These are phyloP conservation scores for Fusarium succisae DNA, from an alignment of 2,329 filamentous ascomycete species.

Conservation along the genomic window DNA sequence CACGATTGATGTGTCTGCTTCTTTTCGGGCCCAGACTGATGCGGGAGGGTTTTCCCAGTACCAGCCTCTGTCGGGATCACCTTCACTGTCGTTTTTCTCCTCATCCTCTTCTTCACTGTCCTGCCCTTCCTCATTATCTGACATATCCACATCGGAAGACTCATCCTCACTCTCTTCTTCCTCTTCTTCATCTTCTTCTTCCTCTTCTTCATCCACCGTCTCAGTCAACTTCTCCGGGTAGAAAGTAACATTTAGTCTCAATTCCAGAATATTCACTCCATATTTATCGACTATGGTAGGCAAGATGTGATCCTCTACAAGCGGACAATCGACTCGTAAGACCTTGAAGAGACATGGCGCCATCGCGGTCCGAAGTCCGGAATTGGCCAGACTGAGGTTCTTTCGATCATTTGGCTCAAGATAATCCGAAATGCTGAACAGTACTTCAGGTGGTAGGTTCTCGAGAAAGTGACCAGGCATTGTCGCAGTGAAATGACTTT, in stretches of 20 bases:
- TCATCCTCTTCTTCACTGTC: neutral
- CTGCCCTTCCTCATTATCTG: neutral
- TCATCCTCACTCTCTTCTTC: neutral
- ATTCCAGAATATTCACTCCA: neutral
- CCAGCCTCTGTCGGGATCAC: neutral
- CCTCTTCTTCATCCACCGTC: neutral
- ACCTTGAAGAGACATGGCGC: neutral
- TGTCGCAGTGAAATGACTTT: neutral
- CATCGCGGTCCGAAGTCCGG: neutral
- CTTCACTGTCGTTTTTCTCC: neutral
- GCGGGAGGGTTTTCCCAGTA: neutral
- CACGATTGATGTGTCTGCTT: neutral
- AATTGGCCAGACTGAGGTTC: neutral
- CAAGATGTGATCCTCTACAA: neutral
- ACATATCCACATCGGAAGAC: neutral
- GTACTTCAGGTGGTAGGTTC: neutral
- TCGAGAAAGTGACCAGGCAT: neutral
- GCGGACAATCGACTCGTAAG: neutral
- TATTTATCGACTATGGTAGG: neutral
- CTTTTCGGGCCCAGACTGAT: conserved; percentile 14
- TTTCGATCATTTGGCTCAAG: neutral
- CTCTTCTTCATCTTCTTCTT: neutral
- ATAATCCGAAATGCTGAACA: neutral
- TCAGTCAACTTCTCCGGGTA: neutral
- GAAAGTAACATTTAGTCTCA: neutral